phyloP scores from a whole-genome alignment of 345 rosid genomes.

The Corchorus capsularis region DNA sequence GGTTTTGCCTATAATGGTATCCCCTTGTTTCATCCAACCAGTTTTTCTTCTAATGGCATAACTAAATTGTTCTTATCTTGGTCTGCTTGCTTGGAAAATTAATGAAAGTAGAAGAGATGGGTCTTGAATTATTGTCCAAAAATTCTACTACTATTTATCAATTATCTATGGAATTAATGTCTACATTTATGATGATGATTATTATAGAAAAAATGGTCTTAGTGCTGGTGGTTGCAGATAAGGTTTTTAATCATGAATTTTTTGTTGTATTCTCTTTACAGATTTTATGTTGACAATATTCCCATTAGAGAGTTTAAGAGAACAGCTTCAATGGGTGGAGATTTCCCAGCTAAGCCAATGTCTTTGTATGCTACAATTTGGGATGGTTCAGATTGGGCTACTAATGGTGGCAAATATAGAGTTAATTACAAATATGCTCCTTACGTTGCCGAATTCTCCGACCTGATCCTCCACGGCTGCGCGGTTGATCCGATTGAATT shows the following conservation, averaged over 20 bases:
- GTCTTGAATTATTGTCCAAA: neutral
- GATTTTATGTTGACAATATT: constrained; percentile 77
- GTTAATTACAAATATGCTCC: constrained; percentile 97
- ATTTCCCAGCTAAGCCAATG: constrained; percentile 95
- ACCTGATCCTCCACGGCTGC: constrained; percentile 83
- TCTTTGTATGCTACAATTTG: constrained; percentile 92
- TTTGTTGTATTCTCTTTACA: constrained; percentile 27
- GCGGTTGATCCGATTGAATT: constrained; percentile 79
- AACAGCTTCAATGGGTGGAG: constrained; percentile 73
- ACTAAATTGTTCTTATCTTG: constrained; percentile 1
- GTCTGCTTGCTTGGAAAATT: constrained; percentile 23
- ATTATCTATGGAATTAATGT: neutral
- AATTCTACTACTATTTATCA: neutral
- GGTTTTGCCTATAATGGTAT: constrained; percentile 25
- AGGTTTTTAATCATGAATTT: neutral
- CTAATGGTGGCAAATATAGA: constrained; percentile 91
- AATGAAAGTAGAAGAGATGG: neutral
- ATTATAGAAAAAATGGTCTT: neutral
- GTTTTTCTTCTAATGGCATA: constrained; percentile 1
- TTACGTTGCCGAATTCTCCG: constrained; percentile 59
- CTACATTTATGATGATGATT: neutral
- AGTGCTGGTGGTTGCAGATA: neutral
- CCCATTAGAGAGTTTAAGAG: constrained; percentile 83
- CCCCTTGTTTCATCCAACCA: constrained; percentile 17
- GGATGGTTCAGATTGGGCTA: constrained; percentile 98